phyloP scores from a whole-genome alignment of 228 moss, liverwort and hornwort genomes.

The Sphagnum magellanicum region DNA sequence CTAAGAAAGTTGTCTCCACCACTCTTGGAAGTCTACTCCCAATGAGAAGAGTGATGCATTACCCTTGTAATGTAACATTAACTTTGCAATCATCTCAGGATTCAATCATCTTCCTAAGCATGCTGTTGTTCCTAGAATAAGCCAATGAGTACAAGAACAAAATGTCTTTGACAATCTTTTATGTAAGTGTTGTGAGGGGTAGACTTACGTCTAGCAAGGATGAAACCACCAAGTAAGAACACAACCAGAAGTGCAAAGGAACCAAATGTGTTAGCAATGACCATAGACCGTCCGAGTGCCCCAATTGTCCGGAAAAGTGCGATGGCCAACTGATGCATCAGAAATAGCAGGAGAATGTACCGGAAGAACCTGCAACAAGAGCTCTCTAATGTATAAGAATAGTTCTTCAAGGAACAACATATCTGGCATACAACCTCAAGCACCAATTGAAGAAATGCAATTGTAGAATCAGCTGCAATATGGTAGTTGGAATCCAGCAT shows the following conservation, averaged over 20 bases:
- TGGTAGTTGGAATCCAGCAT: neutral
- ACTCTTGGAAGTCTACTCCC: too few species aligned
- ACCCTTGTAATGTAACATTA: too few species aligned
- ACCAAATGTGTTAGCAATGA: conserved; percentile 87
- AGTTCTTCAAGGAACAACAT: neutral
- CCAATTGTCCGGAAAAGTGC: conserved; percentile 81
- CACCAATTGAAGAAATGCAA: neutral
- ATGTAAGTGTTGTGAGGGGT: neutral
- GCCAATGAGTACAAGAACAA: too few species aligned
- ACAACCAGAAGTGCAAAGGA: conserved; percentile 56
- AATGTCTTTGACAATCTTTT: too few species aligned
- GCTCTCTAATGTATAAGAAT: neutral
- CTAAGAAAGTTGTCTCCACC: too few species aligned
- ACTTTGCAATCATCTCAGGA: too few species aligned
- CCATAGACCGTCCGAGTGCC: conserved; percentile 83
- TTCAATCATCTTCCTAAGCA: too few species aligned
- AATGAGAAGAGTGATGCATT: too few species aligned
- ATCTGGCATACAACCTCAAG: neutral
- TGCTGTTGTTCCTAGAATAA: too few species aligned
- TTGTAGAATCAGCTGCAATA: neutral
- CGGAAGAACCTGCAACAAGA: conserved; percentile 67
- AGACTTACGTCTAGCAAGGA: conserved; percentile 50
- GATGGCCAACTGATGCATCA: conserved; percentile 91
- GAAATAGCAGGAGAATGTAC: conserved; percentile 62
- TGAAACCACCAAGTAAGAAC: conserved; percentile 85